A percentile compares a stretch with the other conserved stretches of the same genome.
Conservation (phyloP, 805 yeast species). For the Kuraishia piskuri region DNA sequence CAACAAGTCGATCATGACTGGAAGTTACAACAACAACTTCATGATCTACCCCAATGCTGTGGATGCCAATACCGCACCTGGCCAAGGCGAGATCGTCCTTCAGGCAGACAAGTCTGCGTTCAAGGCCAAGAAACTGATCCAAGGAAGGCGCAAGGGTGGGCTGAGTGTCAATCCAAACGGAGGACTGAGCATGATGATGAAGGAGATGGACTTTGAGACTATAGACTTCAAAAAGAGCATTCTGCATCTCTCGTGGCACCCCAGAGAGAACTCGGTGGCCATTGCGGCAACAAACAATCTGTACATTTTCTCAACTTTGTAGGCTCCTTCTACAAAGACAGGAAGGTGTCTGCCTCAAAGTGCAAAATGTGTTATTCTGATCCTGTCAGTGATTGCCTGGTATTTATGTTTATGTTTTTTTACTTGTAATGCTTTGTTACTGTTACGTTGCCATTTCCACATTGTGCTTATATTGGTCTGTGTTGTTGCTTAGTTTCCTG, state of each 20-base stretch:
- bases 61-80: slow-evolving; percentile 18
- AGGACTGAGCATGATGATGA: slow-evolving; percentile 33
- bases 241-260: slow-evolving; percentile 97
- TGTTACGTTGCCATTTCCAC: neutral
- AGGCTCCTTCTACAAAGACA: slow-evolving; percentile 14
- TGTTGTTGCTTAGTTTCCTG: neutral
- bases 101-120: slow-evolving; percentile 98
- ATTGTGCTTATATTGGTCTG: slow-evolving; percentile 1
- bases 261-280: slow-evolving; percentile 91
- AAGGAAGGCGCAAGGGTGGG: slow-evolving; percentile 13
- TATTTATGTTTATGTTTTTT: slow-evolving; percentile 1
- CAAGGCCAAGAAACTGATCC: slow-evolving; percentile 64
- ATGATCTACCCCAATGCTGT: slow-evolving; percentile 90
- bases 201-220: slow-evolving; percentile 63
- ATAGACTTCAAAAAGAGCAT: slow-evolving; percentile 94
- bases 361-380: neutral
- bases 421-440: neutral
- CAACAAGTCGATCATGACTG: slow-evolving; percentile 87
- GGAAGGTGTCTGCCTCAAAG: neutral
- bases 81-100: slow-evolving; percentile 61
- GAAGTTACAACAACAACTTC: slow-evolving; percentile 93
- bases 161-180: slow-evolving; percentile 11
- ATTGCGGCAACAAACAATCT: slow-evolving; percentile 97
- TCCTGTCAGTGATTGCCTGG: neutral
- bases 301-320: slow-evolving; percentile 73